Evolutionary conservation across 805 yeast species (phyloP).

Genomic region (Metschnikowia drakensbergensis): DNA sequence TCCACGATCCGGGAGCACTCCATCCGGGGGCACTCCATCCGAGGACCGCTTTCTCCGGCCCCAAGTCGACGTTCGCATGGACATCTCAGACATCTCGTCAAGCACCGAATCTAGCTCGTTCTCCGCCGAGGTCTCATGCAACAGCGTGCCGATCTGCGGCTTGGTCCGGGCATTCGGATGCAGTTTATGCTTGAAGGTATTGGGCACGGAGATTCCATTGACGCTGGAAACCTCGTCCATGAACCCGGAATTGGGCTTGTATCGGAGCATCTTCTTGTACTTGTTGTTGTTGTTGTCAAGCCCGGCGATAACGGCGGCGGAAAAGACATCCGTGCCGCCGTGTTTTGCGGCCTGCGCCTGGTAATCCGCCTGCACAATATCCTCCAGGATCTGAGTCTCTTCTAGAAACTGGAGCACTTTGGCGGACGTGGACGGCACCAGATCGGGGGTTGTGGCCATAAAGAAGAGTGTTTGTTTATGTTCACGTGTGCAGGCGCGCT

Average conservation of each 20-base stretch:
- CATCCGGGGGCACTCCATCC: background rate
- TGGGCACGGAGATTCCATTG: slow-evolving; percentile 34
- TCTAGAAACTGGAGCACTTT: slow-evolving; percentile 26
- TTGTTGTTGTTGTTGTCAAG: slow-evolving; percentile 7
- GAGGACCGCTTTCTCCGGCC: slow-evolving; percentile 1
- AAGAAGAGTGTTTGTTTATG: slow-evolving; percentile 10
- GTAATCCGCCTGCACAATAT: background rate
- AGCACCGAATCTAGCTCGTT: background rate
- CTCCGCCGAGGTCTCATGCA: slow-evolving; percentile 8
- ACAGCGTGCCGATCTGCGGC: slow-evolving; percentile 22
- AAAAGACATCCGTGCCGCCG: background rate
- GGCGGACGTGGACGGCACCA: slow-evolving; percentile 31
- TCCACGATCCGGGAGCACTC: no score
- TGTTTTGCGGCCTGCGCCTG: background rate
- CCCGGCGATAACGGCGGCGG: background rate
- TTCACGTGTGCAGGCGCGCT: slow-evolving; percentile 6
- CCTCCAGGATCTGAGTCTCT: slow-evolving; percentile 25
- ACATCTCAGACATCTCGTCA: slow-evolving; percentile 4
- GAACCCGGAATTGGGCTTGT: slow-evolving; percentile 32
- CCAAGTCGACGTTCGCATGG: slow-evolving; percentile 27
- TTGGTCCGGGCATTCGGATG: slow-evolving; percentile 44
- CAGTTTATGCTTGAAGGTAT: slow-evolving; percentile 43
- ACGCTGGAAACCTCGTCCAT: slow-evolving; percentile 17
- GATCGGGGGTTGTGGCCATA: slow-evolving; percentile 61
- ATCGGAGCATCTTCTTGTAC: slow-evolving; percentile 34